Base-by-base conservation (phyloP, 495 filamentous ascomycete genomes). In the Daldinia vernicosa region DNA sequence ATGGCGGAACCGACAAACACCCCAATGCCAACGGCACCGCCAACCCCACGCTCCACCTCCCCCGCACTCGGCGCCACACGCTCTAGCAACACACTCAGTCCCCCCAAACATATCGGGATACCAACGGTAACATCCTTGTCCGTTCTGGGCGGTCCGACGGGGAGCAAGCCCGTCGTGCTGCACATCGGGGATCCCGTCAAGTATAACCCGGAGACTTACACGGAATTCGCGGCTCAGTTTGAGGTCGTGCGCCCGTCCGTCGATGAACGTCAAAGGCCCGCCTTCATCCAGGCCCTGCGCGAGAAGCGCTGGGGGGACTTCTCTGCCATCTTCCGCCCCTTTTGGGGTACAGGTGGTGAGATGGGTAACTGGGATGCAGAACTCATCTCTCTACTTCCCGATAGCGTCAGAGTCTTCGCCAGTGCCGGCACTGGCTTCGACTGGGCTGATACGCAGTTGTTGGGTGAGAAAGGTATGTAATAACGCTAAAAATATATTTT, bases 321-420 rank as follows among this genome's bases (percentile, higher is more conserved):
- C 74, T 78, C 83, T 17, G 92, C 89, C 28, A 89, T 93, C 66
- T 90, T 92, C 75, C 84, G 91, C 19, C 91, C 91, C 0, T 93
- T 91, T 75, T 93, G 90, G 91, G 91, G 91, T 57, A 92, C 88
- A 0, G 91, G 91, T 7, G 89, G 89, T 11, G 91, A 93, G 80
- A 92, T 93, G 91, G 89, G 89, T 14, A 79, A 82, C 53, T 94
- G 92, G 92, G 90, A 93, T 74, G 79, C 80, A 33, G 91, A 93
- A 75, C 78, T 93, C 47, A 89, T 93, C 35, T 76, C 80, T 4
- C 74, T 92, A 33, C 80, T 94, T 12, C 92, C 91, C 0, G 69
- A 81, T 26, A 86, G 84, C 4, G 88, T 91, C 67, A 88, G 84
- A 74, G 85, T 93, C 1, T 91, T 89, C 78, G 90, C 91, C 15